A percentile compares a stretch with the other conserved stretches of the same genome.
Evolutionary conservation across 805 yeast genomes (phyloP).

Genomic region (Ogataea chonburiensis): DNA sequence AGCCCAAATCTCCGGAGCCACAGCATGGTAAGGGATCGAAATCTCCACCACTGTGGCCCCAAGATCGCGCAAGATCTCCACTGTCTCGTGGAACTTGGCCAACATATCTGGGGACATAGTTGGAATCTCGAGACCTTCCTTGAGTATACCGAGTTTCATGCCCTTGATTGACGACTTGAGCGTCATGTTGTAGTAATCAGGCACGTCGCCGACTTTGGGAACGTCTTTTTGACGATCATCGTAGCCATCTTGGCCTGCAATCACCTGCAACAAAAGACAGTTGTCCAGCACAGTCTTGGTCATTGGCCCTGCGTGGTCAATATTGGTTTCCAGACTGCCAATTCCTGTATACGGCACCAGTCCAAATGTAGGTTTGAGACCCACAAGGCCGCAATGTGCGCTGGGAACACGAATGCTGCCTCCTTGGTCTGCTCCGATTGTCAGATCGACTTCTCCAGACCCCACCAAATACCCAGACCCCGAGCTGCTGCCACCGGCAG

Average conservation of each 20-base stretch:
- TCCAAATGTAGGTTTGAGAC: slow-evolving; percentile 52
- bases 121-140: slow-evolving; percentile 36
- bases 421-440: slow-evolving; percentile 39
- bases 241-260: slow-evolving; percentile 38
- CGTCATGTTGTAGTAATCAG: slow-evolving; percentile 24
- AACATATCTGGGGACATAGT: slow-evolving; percentile 33
- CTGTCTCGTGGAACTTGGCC: slow-evolving; percentile 29
- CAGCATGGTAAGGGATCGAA: slow-evolving; percentile 36
- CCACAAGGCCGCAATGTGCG: slow-evolving; percentile 33
- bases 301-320: slow-evolving; percentile 42
- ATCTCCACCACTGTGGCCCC: slow-evolving; percentile 38
- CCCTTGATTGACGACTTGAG: slow-evolving; percentile 26
- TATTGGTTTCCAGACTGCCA: slow-evolving; percentile 34
- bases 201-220: slow-evolving; percentile 18
- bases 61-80: slow-evolving; percentile 28
- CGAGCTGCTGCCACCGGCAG: slow-evolving; percentile 49
- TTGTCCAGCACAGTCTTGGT: slow-evolving; percentile 37
- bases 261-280: slow-evolving; percentile 32
- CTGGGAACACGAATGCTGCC: slow-evolving; percentile 52
- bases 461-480: slow-evolving; percentile 47
- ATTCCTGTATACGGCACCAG: slow-evolving; percentile 39
- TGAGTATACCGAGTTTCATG: slow-evolving; percentile 35
- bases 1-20: slow-evolving; percentile 41
- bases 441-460: slow-evolving; percentile 42
- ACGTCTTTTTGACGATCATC: slow-evolving; percentile 32